Evolutionary conservation across 2,329 filamentous ascomycete genomes (phyloP).

Genomic region (Hymenoscyphus repandus): DNA sequence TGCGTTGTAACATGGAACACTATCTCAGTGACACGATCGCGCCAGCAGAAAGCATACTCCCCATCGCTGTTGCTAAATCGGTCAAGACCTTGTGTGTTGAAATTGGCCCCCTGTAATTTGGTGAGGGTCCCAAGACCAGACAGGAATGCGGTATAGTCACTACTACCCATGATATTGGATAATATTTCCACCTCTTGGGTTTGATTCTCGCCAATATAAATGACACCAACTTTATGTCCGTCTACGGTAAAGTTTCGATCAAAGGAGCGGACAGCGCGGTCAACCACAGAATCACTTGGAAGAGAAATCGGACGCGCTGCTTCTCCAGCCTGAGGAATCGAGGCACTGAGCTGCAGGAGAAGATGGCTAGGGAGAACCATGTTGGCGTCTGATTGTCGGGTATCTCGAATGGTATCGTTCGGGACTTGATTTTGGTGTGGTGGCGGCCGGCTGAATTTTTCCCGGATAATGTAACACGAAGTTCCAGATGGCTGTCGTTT

Average conservation of each 20-base stretch:
- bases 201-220: slow-evolving; percentile 88
- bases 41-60: slow-evolving; percentile 87
- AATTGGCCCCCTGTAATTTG: slow-evolving; percentile 72
- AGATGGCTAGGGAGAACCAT: slow-evolving; percentile 69
- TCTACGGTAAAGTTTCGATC: slow-evolving; percentile 88
- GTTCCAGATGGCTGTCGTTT: slow-evolving; percentile 68
- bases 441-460: slow-evolving; percentile 54
- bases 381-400: slow-evolving; percentile 47
- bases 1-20: slow-evolving; percentile 95
- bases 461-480: slow-evolving; percentile 46
- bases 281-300: slow-evolving; percentile 50
- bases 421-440: slow-evolving; percentile 48
- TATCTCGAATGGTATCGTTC: slow-evolving; percentile 45
- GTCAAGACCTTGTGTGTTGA: slow-evolving; percentile 92
- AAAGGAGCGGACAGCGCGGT: slow-evolving; percentile 71
- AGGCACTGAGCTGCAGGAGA: slow-evolving; percentile 62
- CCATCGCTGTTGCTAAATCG: slow-evolving; percentile 73
- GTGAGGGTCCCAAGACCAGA: slow-evolving; percentile 77
- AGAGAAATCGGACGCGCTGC: slow-evolving; percentile 67
- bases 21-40: slow-evolving; percentile 89
- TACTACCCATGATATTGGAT: slow-evolving; percentile 77
- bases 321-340: slow-evolving; percentile 53
- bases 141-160: slow-evolving; percentile 83
- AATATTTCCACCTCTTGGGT: slow-evolving; percentile 78
- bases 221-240: slow-evolving; percentile 89